Evolutionary conservation across 2,329 filamentous ascomycete species (phyloP).

Genomic region (Balansia obtecta): DNA sequence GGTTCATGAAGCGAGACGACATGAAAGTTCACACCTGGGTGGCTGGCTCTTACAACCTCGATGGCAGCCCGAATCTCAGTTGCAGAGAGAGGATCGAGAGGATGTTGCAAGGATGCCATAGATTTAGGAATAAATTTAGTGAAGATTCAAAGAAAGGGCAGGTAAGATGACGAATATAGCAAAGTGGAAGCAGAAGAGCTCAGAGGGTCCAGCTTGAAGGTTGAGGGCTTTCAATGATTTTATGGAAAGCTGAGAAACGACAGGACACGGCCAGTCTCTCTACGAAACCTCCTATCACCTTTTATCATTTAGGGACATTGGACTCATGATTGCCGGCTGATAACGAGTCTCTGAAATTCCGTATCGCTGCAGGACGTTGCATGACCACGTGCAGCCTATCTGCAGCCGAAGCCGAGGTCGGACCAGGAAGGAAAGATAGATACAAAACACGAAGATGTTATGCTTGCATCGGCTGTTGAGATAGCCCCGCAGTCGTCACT

Average conservation of each 20-base stretch:
- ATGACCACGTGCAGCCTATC: not conserved
- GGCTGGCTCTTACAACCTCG: constrained; percentile 50
- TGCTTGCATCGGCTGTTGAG: not conserved
- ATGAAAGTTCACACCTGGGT: constrained; percentile 64
- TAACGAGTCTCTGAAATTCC: not conserved
- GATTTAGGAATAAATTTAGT: not conserved
- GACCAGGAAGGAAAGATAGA: not conserved
- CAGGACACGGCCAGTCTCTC: too few species aligned
- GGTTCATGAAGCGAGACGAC: constrained; percentile 73
- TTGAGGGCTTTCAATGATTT: too few species aligned
- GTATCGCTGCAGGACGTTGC: not conserved
- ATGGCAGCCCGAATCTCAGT: constrained; percentile 62
- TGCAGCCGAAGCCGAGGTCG: not conserved
- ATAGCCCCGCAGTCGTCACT: not conserved
- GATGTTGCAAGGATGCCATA: constrained; percentile 33
- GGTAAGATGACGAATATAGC: not conserved
- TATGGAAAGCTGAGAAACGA: too few species aligned
- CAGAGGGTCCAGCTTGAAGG: too few species aligned
- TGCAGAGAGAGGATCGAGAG: constrained; percentile 63
- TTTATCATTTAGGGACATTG: not conserved
- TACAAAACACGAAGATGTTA: not conserved
- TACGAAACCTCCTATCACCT: too few species aligned
- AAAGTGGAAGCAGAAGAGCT: too few species aligned
- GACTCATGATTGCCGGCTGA: not conserved
- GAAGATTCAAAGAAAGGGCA: not conserved